Evolutionary conservation across 306 rosid genomes (phyloP).

Genomic region (Vigna hirtella): DNA sequence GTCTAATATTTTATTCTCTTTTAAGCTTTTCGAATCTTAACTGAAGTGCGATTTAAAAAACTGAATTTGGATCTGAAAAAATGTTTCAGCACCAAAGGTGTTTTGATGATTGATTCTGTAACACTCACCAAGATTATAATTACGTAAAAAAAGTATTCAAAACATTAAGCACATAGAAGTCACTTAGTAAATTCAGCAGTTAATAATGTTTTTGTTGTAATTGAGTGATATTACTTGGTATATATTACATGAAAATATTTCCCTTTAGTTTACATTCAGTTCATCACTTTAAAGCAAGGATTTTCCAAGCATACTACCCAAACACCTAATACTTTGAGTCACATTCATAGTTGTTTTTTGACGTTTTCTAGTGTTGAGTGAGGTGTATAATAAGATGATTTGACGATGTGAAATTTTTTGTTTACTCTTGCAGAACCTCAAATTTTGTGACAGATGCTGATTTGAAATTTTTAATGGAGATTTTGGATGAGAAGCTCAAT

Average conservation of each 20-base stretch:
- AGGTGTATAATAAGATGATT: conserved; percentile 29
- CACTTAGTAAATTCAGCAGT: too few relatives aligned
- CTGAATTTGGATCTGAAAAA: too few relatives aligned
- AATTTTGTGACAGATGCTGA: conserved; percentile 70
- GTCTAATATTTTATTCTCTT: too few relatives aligned
- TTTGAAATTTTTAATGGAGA: conserved; percentile 69
- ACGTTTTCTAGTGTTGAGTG: conserved; percentile 1
- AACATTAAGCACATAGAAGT: too few relatives aligned
- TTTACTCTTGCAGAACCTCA: conserved; percentile 63
- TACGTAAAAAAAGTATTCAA: too few relatives aligned
- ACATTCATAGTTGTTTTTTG: conserved; percentile 18
- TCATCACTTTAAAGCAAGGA: neutral
- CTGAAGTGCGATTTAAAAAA: too few relatives aligned
- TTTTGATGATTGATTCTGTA: too few relatives aligned
- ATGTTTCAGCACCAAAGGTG: neutral
- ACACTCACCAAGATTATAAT: too few relatives aligned
- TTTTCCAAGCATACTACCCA: neutral
- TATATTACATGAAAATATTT: neutral
- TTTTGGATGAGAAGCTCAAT: conserved; percentile 62
- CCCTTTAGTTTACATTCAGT: neutral
- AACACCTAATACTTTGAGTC: conserved; percentile 21
- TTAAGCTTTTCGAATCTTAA: too few relatives aligned
- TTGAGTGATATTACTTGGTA: neutral
- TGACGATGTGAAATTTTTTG: conserved; percentile 37
- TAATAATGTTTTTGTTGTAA: too few relatives aligned